Percentiles rank a stretch among this genome's conserved stretches.
Evolutionary conservation across 768 basidiomycete genomes (phyloP).

Genomic region (Clathrus columnatus): DNA sequence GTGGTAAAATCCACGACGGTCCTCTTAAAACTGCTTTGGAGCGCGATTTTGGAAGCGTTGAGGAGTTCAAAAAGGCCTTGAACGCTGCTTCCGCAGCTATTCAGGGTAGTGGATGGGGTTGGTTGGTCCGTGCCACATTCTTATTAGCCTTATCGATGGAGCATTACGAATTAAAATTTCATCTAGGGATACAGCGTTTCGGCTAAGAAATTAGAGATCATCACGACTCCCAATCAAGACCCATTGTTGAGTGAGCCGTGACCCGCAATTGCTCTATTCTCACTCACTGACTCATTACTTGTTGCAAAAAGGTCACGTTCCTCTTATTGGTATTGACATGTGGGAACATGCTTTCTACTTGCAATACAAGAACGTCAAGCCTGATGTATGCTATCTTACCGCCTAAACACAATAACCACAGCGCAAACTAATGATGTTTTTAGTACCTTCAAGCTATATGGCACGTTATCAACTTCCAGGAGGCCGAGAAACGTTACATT

Average conservation of each 20-base stretch:
- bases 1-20: constrained; percentile 50
- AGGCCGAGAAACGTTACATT: constrained; percentile 59
- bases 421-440: not conserved
- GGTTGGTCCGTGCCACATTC: constrained; percentile 61
- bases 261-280: not conserved
- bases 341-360: constrained; percentile 98
- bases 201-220: constrained; percentile 69
- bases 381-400: constrained; percentile 49
- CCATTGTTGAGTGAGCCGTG: constrained; percentile 57
- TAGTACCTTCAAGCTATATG: constrained; percentile 74
- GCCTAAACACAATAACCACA: too few relatives aligned
- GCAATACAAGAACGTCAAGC: constrained; percentile 94
- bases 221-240: constrained; percentile 94
- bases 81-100: constrained; percentile 79
- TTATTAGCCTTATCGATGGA: constrained; percentile 2
- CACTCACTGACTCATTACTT: not conserved
- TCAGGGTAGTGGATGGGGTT: constrained; percentile 95
- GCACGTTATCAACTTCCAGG: constrained; percentile 63
- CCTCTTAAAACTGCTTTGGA: constrained; percentile 59
- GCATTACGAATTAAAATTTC: not conserved
- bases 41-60: constrained; percentile 57
- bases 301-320: constrained; percentile 36
- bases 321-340: constrained; percentile 87
- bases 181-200: constrained; percentile 58
- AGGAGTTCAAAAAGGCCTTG: constrained; percentile 68